Base-by-base conservation (phyloP, 805 yeast species). In the Candida tibetensis region DNA sequence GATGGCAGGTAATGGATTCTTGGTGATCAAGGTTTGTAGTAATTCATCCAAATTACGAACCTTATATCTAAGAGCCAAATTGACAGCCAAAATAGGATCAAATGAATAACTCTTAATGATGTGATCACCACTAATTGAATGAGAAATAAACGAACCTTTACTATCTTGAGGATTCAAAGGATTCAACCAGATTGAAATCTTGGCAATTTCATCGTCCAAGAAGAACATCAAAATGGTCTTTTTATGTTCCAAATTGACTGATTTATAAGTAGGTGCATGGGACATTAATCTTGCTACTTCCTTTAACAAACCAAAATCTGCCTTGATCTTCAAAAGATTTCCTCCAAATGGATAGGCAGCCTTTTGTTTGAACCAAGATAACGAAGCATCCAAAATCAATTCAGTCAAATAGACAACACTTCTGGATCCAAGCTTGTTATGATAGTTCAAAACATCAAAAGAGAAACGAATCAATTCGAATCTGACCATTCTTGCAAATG, bases 261-360 rank as follows among this genome's bases (percentile, higher is more conserved):
- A 36, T 15, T 45, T 49, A 37, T 51, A 50, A 0, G 68, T 58
- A 22, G 41, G 43, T 4, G 51, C 39, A 5, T 43, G 42, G 2
- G 55, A 36, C 40, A 61, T 45, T 30, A 60, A 46, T 29, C 53
- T 48, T 4, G 77, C 72, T 3, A 85, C 71, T 17, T 75, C 79
- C 19, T 71, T 64, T 47, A 91, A 65, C 34, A 82, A 60, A 4
- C 71, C 66, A 49, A 75, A 71, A 51, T 90, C 96, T 1, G 87
- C 76, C 46, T 79, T 81, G 35, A 81, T 79, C 54, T 80, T 80
- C 45, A 86, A 60, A 30, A 76, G 71, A 54, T 91, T 88, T 8
- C 88, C 82, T 3, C 99, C 98, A 64, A 74, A 89, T 12, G 98
- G 96, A 66, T 82, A 83, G 3, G 73, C 66, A 1, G 78, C 69